Percentiles rank a stretch among this genome's conserved stretches.
Evolutionary conservation across 2,329 filamentous ascomycete species (phyloP).

Genomic region (Talaromyces sp.): DNA sequence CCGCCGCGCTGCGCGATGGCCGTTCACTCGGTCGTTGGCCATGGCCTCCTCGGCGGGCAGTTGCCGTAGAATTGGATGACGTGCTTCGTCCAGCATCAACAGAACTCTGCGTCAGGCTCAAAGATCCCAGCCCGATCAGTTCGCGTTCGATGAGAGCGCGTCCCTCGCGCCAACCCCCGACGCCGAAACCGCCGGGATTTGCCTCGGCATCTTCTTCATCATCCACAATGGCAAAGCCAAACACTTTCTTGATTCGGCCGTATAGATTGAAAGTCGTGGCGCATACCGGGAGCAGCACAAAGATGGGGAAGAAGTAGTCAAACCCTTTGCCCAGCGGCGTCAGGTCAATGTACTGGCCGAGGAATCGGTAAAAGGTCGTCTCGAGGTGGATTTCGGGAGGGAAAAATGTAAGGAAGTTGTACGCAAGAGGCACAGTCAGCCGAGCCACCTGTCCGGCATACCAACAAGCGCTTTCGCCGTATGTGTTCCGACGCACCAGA

Average conservation of each 20-base stretch:
- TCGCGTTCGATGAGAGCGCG: slow-evolving; percentile 86
- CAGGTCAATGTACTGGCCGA: slow-evolving; percentile 77
- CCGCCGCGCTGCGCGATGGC: slow-evolving; percentile 2
- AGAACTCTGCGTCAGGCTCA: slow-evolving; percentile 36
- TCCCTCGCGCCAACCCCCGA: slow-evolving; percentile 86
- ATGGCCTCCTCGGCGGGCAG: slow-evolving; percentile 21
- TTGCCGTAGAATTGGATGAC: slow-evolving; percentile 8
- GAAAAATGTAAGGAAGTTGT: slow-evolving; percentile 94
- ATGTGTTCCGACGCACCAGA: slow-evolving; percentile 83
- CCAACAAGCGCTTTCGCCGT: slow-evolving; percentile 91
- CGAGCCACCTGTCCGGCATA: slow-evolving; percentile 90
- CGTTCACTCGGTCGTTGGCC: slow-evolving; percentile 6
- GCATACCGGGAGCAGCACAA: slow-evolving; percentile 78
- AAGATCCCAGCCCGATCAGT: slow-evolving; percentile 57
- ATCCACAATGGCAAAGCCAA: slow-evolving; percentile 75
- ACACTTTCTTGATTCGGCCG: slow-evolving; percentile 67
- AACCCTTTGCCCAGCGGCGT: slow-evolving; percentile 80
- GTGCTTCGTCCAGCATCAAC: slow-evolving; percentile 25
- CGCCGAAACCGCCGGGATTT: slow-evolving; percentile 62
- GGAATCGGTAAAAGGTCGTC: slow-evolving; percentile 82
- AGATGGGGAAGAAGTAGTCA: slow-evolving; percentile 80
- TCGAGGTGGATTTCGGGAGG: slow-evolving; percentile 65
- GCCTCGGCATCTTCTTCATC: slow-evolving; percentile 63
- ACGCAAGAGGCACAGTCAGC: slow-evolving; percentile 84
- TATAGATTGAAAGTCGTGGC: slow-evolving; percentile 90